Base-by-base conservation (phyloP, 129 eudicot species). In the Saposhnikovia divaricata region DNA sequence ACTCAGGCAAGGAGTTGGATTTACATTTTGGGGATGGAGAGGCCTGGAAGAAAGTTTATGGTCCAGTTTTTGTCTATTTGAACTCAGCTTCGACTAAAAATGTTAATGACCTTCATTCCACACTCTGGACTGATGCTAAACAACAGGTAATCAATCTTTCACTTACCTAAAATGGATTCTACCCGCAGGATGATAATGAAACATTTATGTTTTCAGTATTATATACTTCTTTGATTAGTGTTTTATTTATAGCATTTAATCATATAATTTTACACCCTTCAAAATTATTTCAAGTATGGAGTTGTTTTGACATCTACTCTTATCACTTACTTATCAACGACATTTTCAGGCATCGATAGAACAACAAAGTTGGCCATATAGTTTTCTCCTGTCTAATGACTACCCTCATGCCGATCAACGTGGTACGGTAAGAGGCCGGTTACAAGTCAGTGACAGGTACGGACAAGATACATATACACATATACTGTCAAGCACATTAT, bases 11-110 rank as follows among this genome's bases (percentile, higher is more conserved):
- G 2, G 61, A 53, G 42, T 27, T 89, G 57, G 38, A 21, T 34
- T 70, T 86, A 72, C 46, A 23, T 0, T 80, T 89, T 39, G 16
- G 31, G n/a, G 48, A 82, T 9, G 87, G 90, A 37, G 87, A 89
- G 79, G 77, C 77, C 13, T 89, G 92, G 92, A 89, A 84, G 72
- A 89, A 84, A 76, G 92, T 86, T 23, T 86, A 80, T 50, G 92
- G 92, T 3, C 92, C 92, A 16, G 81, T 82, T 75, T 89, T 89
- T 44, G 37, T 89, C 18, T 85, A 89, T 31, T 74, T 89, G 0
- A 89, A 89, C 74, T 86, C 88, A 9, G 84, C 47, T 71, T 21
- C 87, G 28, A 16, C 40, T 7, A 70, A 38, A 23, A 16, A 74
- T 3, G 25, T 51, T 27, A n/a, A 59, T 59, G 68, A 79, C 15